These are phyloP conservation scores for Neurospora tetraspora DNA, from an alignment of 495 filamentous ascomycete genomes.

Conservation along the genomic window DNA sequence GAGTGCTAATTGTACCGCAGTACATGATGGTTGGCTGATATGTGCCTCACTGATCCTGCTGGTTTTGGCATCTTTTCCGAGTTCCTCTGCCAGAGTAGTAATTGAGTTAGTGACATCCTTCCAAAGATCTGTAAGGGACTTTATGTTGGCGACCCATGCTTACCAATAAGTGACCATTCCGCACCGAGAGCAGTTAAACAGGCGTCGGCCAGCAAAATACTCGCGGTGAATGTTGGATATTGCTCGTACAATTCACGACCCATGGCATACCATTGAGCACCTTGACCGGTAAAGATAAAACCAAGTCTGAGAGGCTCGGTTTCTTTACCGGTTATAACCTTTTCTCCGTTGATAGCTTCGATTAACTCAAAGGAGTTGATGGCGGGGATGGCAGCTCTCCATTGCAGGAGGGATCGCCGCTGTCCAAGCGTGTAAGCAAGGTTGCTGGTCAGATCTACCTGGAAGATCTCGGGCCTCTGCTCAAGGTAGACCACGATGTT, in stretches of 20 bases:
- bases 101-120: not conserved
- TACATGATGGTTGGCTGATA: slow-evolving; percentile 40
- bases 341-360: slow-evolving; percentile 32
- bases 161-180: slow-evolving; percentile 24
- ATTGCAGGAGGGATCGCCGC: slow-evolving; percentile 28
- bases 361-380: slow-evolving; percentile 36
- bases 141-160: not conserved
- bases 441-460: slow-evolving; percentile 29
- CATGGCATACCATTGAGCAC: slow-evolving; percentile 46
- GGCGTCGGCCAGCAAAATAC: slow-evolving; percentile 23
- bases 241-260: slow-evolving; percentile 37
- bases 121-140: not conserved
- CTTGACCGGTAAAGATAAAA: slow-evolving; percentile 36
- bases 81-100: slow-evolving; percentile 10
- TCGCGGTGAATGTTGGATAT: slow-evolving; percentile 26
- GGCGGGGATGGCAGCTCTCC: slow-evolving; percentile 32
- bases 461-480: slow-evolving; percentile 37
- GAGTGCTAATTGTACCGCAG: slow-evolving; percentile 40
- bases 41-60: slow-evolving; percentile 32
- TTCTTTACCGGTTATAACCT: slow-evolving; percentile 23
- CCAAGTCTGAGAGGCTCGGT: slow-evolving; percentile 27
- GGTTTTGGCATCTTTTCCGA: slow-evolving; percentile 26
- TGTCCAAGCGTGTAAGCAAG: slow-evolving; percentile 33
- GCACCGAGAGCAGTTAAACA: slow-evolving; percentile 22
- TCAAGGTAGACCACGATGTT: slow-evolving; percentile 37